A percentile compares a stretch with the other conserved stretches of the same genome.
Evolutionary conservation across 306 rosid species (phyloP).

Genomic region (Ochetophila trinervis): DNA sequence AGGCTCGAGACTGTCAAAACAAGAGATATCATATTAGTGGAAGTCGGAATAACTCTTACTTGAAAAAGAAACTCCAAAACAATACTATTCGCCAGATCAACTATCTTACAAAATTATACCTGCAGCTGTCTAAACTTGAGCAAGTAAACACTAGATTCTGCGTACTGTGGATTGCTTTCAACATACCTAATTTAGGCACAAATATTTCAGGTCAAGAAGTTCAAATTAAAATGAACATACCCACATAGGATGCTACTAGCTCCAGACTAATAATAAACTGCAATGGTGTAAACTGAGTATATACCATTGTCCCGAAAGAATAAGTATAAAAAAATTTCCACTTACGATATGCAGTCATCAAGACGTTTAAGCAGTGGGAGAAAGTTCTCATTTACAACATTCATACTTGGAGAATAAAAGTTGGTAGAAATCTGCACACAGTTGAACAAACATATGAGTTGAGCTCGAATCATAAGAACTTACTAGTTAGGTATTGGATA

Average conservation of each 20-base stretch:
- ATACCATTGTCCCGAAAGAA: constrained; percentile 12
- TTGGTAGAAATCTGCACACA: constrained; percentile 74
- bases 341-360: constrained; percentile 97
- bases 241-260: constrained; percentile 8
- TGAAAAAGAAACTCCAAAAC: constrained; percentile 12
- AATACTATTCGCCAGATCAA: constrained; percentile 10
- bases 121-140: constrained; percentile 97
- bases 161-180: constrained; percentile 90
- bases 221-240: not conserved
- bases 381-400: constrained; percentile 77
- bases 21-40: constrained; percentile 23
- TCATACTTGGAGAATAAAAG: constrained; percentile 93
- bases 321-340: constrained; percentile 9
- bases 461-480: not conserved
- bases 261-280: constrained; percentile 1
- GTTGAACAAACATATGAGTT: constrained; percentile 21
- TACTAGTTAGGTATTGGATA: no score
- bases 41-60: constrained; percentile 17
- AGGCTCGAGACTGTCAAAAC: constrained; percentile 81
- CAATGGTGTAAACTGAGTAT: not conserved
- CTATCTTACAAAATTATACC: constrained; percentile 43
- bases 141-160: constrained; percentile 94
- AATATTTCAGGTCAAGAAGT: not conserved
- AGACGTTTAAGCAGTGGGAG: constrained; percentile 90
- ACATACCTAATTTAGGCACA: constrained; percentile 63